A percentile compares a stretch with the other conserved stretches of the same genome.
Evolutionary conservation across 2,329 filamentous ascomycete genomes (phyloP).

Genomic region (Microascus cirrosus): DNA sequence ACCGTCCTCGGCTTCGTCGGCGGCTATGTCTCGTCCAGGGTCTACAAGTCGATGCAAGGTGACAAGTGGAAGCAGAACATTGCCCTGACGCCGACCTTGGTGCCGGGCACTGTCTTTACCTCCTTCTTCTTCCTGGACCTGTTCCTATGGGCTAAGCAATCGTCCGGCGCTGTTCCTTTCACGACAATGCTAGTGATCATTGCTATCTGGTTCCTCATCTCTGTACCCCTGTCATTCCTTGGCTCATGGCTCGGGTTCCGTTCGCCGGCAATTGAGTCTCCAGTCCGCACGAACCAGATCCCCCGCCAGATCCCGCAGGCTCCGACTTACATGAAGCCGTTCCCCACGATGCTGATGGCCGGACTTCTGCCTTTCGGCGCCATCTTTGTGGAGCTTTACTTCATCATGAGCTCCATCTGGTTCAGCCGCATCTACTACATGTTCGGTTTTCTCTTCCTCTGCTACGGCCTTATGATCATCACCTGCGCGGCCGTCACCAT

Average conservation of each 20-base stretch:
- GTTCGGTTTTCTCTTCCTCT: slow-evolving; percentile 98
- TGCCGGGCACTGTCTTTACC: slow-evolving; percentile 77
- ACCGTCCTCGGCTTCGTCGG: slow-evolving; percentile 87
- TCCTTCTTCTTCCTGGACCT: slow-evolving; percentile 91
- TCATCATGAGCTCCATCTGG: slow-evolving; percentile 99
- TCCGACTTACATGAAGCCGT: slow-evolving; percentile 69
- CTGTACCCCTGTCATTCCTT: slow-evolving; percentile 77
- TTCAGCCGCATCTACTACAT: slow-evolving; percentile 99
- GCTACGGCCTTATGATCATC: slow-evolving; percentile 94
- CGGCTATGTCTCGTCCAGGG: slow-evolving; percentile 76
- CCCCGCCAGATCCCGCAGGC: slow-evolving; percentile 87
- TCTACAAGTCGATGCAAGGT: slow-evolving; percentile 91
- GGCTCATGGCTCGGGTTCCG: slow-evolving; percentile 94
- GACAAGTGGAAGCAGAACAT: slow-evolving; percentile 95
- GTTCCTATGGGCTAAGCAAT: slow-evolving; percentile 88
- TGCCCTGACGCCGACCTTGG: slow-evolving; percentile 69
- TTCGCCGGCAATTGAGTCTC: slow-evolving; percentile 57
- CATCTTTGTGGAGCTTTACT: slow-evolving; percentile 97
- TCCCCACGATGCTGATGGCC: slow-evolving; percentile 85
- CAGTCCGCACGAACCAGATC: slow-evolving; percentile 94
- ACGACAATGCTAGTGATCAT: slow-evolving; percentile 93
- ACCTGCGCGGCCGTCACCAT: slow-evolving; percentile 89
- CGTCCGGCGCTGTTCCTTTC: slow-evolving; percentile 89
- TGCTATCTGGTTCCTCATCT: slow-evolving; percentile 94
- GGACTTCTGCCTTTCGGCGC: slow-evolving; percentile 90